Evolutionary conservation across 331 rosid species (phyloP), one percentile per base, ranked within the genome.

Genomic region (Quercus lobata): DNA sequence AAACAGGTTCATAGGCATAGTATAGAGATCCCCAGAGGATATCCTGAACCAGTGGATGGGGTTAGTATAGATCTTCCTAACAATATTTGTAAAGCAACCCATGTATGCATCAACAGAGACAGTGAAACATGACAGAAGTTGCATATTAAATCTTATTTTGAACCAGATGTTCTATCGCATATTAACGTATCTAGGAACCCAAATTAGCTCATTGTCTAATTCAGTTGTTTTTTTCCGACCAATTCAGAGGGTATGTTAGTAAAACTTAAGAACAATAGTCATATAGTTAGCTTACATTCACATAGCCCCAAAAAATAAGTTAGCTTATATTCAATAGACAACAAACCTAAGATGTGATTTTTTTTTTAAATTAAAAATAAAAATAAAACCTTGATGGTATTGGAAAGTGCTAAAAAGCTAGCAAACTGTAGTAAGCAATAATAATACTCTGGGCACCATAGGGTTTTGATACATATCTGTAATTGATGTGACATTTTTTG

Each of bases 11-110:
- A 72, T 86, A 68, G 4, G 76, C 86, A 79, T 86, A 85, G 80
- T 91, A 92, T 71, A 93, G 92, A 74, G 95, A 62, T 58, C 90
- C 80, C 98, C 98, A 93, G 18, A 93, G 98, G 80, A 93, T 78
- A 77, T 91, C 98, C 78, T 93, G 98, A 69, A 93, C 78, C 0
- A 91, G 78, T 27, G 98, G 97, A 52, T 93, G 98, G 44, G 98
- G 98, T 79, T 93, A 93, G 82, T 91, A 90, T 80, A 91, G 85
- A 77, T 93, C 98, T 79, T 93, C 98, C 98, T 93, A 66, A 66
- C 16, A 66, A 32, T 66, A 66, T 66, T 7, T 7, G 8, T 2
- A 32, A 35, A 66, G 53, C 16, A 46, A 8, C 53, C 53, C 53
- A 46, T 46, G 53, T 11, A 46, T 10, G 53, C 16, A 46, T 46